A percentile compares a stretch with the other conserved stretches of the same genome.
Evolutionary conservation across 1,139 yeast species (phyloP).

Genomic region (Suhomyces chickasaworum): DNA sequence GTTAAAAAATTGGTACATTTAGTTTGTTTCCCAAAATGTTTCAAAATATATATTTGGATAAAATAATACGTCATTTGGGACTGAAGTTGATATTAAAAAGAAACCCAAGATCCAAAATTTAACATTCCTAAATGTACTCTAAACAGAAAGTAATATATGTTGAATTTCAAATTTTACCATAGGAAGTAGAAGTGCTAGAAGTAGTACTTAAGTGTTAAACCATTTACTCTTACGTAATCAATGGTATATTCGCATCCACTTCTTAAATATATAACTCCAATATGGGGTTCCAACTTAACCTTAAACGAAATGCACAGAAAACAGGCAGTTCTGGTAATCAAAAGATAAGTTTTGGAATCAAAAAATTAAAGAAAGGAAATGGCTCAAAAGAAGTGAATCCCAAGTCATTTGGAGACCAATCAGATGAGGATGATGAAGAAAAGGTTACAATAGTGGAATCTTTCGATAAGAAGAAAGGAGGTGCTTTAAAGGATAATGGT

Average conservation of each 20-base stretch:
- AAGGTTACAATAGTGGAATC: conserved; percentile 10
- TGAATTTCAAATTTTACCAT: too few species aligned
- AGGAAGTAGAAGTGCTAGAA: too few species aligned
- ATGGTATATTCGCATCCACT: background rate
- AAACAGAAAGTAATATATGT: too few species aligned
- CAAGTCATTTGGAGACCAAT: conserved; percentile 19
- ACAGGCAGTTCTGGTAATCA: conserved; percentile 8
- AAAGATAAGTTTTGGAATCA: conserved; percentile 4
- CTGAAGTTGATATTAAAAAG: too few species aligned
- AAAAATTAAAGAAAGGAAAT: background rate
- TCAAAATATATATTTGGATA: too few species aligned
- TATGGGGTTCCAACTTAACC: conserved; percentile 29
- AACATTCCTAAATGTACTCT: too few species aligned
- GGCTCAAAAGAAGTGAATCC: background rate
- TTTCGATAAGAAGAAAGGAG: conserved; percentile 19
- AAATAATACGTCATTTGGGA: too few species aligned
- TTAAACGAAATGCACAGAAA: conserved; percentile 19
- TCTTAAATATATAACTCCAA: background rate
- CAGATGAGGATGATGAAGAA: conserved; percentile 20
- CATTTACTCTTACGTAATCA: conserved; percentile 1
- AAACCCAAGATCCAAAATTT: too few species aligned
- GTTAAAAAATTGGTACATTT: too few species aligned
- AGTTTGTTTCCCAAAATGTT: too few species aligned
- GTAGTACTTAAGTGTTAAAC: too few species aligned
- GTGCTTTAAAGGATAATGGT: conserved; percentile 24